Conservation (phyloP, 768 basidiomycete species). For the Calocera cornea region DNA sequence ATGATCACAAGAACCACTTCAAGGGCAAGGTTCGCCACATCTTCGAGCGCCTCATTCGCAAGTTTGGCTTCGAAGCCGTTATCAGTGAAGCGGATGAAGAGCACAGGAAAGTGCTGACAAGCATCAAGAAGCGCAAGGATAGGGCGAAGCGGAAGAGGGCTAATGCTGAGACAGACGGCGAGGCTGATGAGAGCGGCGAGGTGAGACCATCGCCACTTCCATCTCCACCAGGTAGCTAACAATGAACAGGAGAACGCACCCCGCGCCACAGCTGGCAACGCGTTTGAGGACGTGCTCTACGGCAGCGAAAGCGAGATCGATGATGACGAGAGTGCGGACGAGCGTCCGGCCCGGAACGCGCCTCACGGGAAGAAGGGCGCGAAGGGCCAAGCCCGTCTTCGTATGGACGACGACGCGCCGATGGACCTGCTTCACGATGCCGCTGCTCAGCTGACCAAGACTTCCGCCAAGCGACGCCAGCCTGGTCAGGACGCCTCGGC, state of each 20-base stretch:
- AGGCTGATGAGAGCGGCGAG: conserved; percentile 38
- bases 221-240: not conserved
- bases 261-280: conserved; percentile 57
- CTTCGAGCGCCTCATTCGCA: conserved; percentile 85
- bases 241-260: conserved; percentile 22
- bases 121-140: conserved; percentile 93
- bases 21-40: conserved; percentile 93
- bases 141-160: conserved; percentile 80
- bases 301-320: conserved; percentile 88
- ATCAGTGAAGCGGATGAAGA: conserved; percentile 55
- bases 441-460: conserved; percentile 55
- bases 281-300: conserved; percentile 94
- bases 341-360: conserved; percentile 23
- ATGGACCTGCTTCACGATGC: conserved; percentile 86
- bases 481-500: conserved; percentile 74
- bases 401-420: conserved; percentile 81
- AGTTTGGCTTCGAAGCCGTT: conserved; percentile 80
- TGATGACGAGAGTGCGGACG: conserved; percentile 31
- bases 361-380: conserved; percentile 27
- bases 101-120: conserved; percentile 74
- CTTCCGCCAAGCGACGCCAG: conserved; percentile 35
- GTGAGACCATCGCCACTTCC: conserved; percentile 16
- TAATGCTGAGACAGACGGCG: conserved; percentile 35
- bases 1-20: conserved; percentile 99
- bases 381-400: conserved; percentile 49